These are phyloP conservation scores for Podaxis rugospora DNA, from an alignment of 768 basidiomycete species.

Conservation along the genomic window DNA sequence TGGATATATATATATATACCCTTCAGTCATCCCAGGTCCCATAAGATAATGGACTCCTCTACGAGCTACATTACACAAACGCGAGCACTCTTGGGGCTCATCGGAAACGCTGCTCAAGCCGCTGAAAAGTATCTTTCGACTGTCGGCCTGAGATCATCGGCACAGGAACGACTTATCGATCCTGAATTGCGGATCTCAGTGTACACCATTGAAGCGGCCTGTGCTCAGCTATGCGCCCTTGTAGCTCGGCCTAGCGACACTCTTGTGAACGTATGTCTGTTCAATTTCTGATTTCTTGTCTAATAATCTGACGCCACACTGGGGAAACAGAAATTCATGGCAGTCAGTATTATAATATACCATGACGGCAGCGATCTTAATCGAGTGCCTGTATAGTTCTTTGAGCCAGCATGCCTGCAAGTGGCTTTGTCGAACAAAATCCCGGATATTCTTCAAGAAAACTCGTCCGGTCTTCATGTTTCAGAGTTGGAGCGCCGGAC, in stretches of 20 bases:
- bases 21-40: neutral
- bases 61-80: neutral
- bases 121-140: constrained; percentile 29
- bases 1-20: neutral
- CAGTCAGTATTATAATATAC: neutral
- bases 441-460: constrained; percentile 32
- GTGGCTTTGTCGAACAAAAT: constrained; percentile 31
- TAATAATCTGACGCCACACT: neutral
- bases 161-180: constrained; percentile 23
- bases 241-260: constrained; percentile 27
- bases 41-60: neutral
- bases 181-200: constrained; percentile 24
- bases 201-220: constrained; percentile 29
- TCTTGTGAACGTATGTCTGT: constrained; percentile 23
- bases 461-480: constrained; percentile 32
- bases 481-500: constrained; percentile 24
- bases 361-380: neutral
- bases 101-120: constrained; percentile 15
- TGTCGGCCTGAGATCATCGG: neutral
- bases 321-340: constrained; percentile 15
- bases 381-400: constrained; percentile 15
- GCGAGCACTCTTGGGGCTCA: constrained; percentile 18
- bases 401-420: constrained; percentile 28
- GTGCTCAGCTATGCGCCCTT: constrained; percentile 27
- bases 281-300: neutral